Evolutionary conservation across 108 stramenopile genomes (phyloP).

Genomic region (Cyclotella cryptica): DNA sequence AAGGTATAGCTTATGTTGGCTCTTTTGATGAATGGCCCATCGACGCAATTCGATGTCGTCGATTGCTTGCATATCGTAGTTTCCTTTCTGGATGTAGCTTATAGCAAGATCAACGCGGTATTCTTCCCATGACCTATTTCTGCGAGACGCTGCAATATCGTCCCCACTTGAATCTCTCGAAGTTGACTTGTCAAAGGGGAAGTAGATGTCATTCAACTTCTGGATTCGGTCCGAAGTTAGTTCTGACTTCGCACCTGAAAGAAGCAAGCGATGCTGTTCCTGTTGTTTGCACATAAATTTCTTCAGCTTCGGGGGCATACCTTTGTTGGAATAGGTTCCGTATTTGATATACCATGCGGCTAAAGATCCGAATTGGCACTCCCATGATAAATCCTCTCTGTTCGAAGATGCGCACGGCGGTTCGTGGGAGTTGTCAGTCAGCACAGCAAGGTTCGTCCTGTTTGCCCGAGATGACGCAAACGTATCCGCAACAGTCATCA

Average conservation of each 20-base stretch:
- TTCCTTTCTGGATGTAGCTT: constrained; percentile 43
- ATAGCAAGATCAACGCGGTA: constrained; percentile 42
- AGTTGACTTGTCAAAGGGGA: constrained; percentile 28
- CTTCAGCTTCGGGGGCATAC: constrained; percentile 40
- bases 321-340: constrained; percentile 33
- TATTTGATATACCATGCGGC: constrained; percentile 44
- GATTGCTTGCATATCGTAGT: constrained; percentile 36
- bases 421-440: constrained; percentile 13
- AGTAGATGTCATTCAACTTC: constrained; percentile 36
- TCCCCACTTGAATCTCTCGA: constrained; percentile 21
- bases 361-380: constrained; percentile 28
- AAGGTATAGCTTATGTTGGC: constrained; percentile 39
- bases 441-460: constrained; percentile 11
- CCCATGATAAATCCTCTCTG: constrained; percentile 37
- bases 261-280: constrained; percentile 33
- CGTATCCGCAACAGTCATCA: constrained; percentile 28
- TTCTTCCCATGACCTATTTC: constrained; percentile 46
- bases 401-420: neutral
- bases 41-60: constrained; percentile 43
- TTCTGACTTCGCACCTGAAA: constrained; percentile 33
- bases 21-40: constrained; percentile 43
- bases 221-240: constrained; percentile 29
- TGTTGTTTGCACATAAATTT: constrained; percentile 44
- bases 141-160: constrained; percentile 20
- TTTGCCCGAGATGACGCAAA: constrained; percentile 21